phyloP scores from a whole-genome alignment of 192 early-diverging fungal species.

The Linnemannia exigua region DNA sequence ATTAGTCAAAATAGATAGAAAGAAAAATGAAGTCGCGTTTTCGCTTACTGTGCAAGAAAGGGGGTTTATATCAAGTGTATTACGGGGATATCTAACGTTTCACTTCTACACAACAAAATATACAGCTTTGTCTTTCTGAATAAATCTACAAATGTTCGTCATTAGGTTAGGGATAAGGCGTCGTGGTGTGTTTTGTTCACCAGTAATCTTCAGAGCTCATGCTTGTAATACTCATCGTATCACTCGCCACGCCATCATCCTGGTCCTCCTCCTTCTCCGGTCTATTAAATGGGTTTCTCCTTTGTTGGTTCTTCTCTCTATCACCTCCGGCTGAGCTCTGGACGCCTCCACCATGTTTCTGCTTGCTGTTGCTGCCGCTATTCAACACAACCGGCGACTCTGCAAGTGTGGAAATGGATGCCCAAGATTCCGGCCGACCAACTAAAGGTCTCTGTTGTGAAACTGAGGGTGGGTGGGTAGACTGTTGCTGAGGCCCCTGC shows the following conservation, averaged over 20 bases:
- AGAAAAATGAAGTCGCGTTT: too few species aligned
- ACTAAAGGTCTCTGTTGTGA: background rate
- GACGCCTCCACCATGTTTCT: background rate
- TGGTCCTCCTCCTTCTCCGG: conserved; percentile 1
- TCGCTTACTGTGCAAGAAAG: too few species aligned
- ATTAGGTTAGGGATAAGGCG: too few species aligned
- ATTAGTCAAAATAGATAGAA: too few species aligned
- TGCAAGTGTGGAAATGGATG: conserved; percentile 17
- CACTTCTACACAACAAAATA: too few species aligned
- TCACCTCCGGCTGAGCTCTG: background rate
- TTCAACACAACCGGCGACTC: background rate
- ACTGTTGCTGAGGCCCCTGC: background rate
- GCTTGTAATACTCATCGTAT: conserved; percentile 40
- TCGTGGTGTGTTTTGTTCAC: conserved; percentile 5
- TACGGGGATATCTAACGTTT: too few species aligned
- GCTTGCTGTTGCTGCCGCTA: background rate
- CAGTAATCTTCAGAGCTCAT: conserved; percentile 56
- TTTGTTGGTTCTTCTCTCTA: background rate
- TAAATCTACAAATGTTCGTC: too few species aligned
- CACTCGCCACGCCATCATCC: conserved; percentile 33
- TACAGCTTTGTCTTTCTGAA: too few species aligned
- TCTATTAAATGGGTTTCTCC: background rate
- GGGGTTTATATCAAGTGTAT: too few species aligned
- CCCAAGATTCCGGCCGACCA: conserved; percentile 22
- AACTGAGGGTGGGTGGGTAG: background rate